These are phyloP conservation scores for Mrakia hoshinonis DNA, from an alignment of 768 basidiomycete genomes.

Conservation along the genomic window DNA sequence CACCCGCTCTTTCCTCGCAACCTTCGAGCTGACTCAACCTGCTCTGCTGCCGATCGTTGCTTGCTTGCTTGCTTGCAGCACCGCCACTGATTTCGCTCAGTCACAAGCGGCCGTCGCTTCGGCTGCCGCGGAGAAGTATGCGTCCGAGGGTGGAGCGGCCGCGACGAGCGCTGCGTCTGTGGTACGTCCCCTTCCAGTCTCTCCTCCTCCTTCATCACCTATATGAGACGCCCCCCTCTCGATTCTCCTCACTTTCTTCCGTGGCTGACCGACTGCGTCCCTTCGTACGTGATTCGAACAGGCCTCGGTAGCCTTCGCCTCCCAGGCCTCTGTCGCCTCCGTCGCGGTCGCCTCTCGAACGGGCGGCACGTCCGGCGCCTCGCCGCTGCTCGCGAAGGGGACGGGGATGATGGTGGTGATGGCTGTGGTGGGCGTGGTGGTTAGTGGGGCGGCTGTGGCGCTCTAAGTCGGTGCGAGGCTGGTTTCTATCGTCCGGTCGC, in stretches of 20 bases:
- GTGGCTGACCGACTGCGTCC: not conserved
- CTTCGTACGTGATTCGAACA: not conserved
- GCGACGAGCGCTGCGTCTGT: not conserved
- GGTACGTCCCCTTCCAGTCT: not conserved
- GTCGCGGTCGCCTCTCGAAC: not conserved
- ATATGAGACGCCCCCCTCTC: too few relatives aligned
- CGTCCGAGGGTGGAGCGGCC: not conserved
- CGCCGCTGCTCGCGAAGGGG: too few relatives aligned
- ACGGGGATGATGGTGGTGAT: too few relatives aligned
- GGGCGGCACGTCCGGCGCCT: not conserved
- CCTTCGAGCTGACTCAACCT: too few relatives aligned
- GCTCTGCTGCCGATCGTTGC: not conserved
- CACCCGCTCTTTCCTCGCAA: not conserved
- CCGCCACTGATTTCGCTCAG: not conserved
- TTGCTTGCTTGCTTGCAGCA: not conserved
- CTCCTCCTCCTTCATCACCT: too few relatives aligned
- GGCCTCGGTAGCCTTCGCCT: not conserved
- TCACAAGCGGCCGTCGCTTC: slow-evolving; percentile 2
- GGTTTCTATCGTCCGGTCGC: too few relatives aligned
- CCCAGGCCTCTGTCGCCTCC: not conserved
- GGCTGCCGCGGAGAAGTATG: not conserved
- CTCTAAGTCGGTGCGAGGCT: too few relatives aligned
- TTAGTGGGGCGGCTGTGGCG: too few relatives aligned
- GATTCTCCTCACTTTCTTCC: not conserved
- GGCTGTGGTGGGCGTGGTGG: too few relatives aligned